Percentiles rank a stretch among this genome's conserved stretches.
These are phyloP conservation scores for Trebouxia sp. DNA, from an alignment of 139 green algal species.

Conservation along the genomic window DNA sequence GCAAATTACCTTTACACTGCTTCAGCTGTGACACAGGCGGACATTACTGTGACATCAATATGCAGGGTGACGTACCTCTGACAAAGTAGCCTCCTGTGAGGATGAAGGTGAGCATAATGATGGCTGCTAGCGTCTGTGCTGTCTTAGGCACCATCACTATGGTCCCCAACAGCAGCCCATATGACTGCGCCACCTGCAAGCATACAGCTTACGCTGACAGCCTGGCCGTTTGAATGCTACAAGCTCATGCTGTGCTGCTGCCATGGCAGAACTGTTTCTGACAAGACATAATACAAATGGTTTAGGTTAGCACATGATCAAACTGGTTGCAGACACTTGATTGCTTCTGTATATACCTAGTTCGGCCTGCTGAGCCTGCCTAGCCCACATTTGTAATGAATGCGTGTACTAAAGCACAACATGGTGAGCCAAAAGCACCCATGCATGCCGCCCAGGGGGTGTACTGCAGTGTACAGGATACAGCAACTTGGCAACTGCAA, in stretches of 20 bases:
- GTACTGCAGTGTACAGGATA: no score
- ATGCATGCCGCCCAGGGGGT: no score
- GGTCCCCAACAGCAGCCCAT: constrained; percentile 72
- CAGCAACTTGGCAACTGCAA: no score
- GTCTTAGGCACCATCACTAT: constrained; percentile 53
- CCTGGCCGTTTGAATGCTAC: neutral
- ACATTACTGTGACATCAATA: neutral
- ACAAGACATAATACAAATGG: no score
- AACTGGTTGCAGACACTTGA: no score
- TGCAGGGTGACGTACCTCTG: neutral
- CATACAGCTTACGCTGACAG: neutral
- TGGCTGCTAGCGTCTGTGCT: constrained; percentile 31
- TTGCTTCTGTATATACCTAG: no score
- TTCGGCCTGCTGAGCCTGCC: no score
- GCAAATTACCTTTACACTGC: neutral
- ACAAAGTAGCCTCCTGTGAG: constrained; percentile 66
- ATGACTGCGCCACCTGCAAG: constrained; percentile 46
- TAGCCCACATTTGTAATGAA: no score
- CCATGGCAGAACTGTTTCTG: no score
- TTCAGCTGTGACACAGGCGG: neutral
- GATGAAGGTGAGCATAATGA: constrained; percentile 45
- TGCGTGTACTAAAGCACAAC: no score
- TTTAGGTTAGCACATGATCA: no score
- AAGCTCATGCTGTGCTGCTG: neutral
- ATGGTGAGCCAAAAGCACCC: no score